Evolutionary conservation across 345 rosid species (phyloP).

Genomic region (Carallia brachiata): DNA sequence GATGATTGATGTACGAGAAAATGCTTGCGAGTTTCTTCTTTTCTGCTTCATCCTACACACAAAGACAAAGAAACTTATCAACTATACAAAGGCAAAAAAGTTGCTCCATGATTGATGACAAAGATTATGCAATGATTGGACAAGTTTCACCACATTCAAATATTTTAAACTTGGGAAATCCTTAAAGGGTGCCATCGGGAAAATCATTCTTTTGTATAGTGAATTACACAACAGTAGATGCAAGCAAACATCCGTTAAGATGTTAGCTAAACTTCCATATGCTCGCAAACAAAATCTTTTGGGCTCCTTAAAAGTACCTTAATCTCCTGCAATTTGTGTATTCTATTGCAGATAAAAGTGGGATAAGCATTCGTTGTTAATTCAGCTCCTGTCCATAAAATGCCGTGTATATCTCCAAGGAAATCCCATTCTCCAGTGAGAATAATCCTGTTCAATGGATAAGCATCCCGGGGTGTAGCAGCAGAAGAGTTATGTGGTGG

Average conservation of each 20-base stretch:
- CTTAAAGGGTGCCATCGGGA: too few species aligned
- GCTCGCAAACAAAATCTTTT: background rate
- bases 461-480: constrained; percentile 52
- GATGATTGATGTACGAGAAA: constrained; percentile 63
- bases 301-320: constrained; percentile 41
- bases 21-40: constrained; percentile 41
- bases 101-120: background rate
- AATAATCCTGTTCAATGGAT: constrained; percentile 77
- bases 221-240: background rate
- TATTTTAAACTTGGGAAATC: background rate
- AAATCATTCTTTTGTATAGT: too few species aligned
- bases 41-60: constrained; percentile 53
- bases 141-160: background rate
- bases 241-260: background rate
- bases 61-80: constrained; percentile 3
- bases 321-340: constrained; percentile 43
- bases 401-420: constrained; percentile 53
- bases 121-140: background rate
- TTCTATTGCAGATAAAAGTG: constrained; percentile 65
- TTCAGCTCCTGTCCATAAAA: constrained; percentile 32
- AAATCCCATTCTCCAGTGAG: constrained; percentile 60
- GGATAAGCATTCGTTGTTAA: constrained; percentile 46
- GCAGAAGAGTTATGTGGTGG: constrained; percentile 68
- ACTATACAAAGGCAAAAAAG: background rate
- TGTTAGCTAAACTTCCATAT: background rate